A percentile compares a stretch with the other conserved stretches of the same genome.
These are phyloP conservation scores for Penicillium arizonense DNA, from an alignment of 495 filamentous ascomycete species.

Conservation along the genomic window DNA sequence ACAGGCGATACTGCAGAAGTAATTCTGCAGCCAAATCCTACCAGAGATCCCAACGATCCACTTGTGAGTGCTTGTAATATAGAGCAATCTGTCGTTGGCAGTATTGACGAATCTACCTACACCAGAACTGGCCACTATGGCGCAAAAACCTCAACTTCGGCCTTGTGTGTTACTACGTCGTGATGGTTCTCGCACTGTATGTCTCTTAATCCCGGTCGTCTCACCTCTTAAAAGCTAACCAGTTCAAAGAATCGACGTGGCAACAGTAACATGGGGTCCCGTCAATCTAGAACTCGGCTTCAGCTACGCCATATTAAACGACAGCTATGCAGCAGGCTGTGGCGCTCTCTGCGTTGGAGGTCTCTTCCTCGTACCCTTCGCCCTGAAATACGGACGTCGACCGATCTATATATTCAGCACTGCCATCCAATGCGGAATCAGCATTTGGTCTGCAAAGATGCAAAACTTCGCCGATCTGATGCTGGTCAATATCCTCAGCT, in stretches of 20 bases:
- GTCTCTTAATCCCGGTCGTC: neutral
- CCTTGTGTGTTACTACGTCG: slow-evolving; percentile 20
- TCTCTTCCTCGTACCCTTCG: slow-evolving; percentile 44
- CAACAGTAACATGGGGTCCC: slow-evolving; percentile 38
- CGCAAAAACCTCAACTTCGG: slow-evolving; percentile 22
- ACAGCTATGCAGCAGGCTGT: slow-evolving; percentile 38
- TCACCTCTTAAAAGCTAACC: neutral
- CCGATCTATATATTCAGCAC: slow-evolving; percentile 42
- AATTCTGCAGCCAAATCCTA: slow-evolving; percentile 19
- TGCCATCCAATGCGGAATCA: slow-evolving; percentile 30
- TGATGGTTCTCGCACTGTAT: slow-evolving; percentile 22
- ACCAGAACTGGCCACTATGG: slow-evolving; percentile 20
- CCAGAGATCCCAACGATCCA: slow-evolving; percentile 20
- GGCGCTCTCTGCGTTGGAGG: slow-evolving; percentile 36
- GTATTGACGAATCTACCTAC: neutral
- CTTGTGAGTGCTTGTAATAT: slow-evolving; percentile 8
- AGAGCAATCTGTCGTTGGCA: too few relatives aligned
- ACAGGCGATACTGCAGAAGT: slow-evolving; percentile 9
- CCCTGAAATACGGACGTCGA: slow-evolving; percentile 42
- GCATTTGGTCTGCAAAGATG: slow-evolving; percentile 39
- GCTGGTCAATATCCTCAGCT: slow-evolving; percentile 31
- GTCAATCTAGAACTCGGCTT: slow-evolving; percentile 40
- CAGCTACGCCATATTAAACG: slow-evolving; percentile 34
- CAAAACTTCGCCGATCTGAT: slow-evolving; percentile 37
- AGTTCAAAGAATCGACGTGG: slow-evolving; percentile 28